Percentiles rank a stretch among this genome's conserved stretches.
Conservation (phyloP, 75 land plant genomes). For the Pinus albicaulis region DNA sequence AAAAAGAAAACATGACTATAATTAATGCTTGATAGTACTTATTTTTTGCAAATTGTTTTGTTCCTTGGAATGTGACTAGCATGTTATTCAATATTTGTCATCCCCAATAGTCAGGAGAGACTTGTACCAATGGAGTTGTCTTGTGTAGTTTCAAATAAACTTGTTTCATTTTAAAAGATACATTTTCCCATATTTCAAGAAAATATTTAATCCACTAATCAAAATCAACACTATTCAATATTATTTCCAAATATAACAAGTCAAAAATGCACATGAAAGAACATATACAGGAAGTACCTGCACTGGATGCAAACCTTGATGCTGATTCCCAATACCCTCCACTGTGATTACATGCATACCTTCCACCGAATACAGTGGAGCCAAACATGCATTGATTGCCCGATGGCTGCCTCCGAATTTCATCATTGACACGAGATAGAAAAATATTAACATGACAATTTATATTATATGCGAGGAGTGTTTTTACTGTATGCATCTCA, state of each 20-base stretch:
- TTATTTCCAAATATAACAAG: not conserved
- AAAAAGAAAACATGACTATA: not conserved
- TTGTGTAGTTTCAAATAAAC: not conserved
- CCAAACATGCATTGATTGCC: slow-evolving; percentile 94
- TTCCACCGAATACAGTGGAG: slow-evolving; percentile 95
- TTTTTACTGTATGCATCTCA: not conserved
- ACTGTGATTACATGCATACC: slow-evolving; percentile 99
- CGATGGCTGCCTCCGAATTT: slow-evolving; percentile 52
- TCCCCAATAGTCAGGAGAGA: not conserved
- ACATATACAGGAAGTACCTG: slow-evolving; percentile 49
- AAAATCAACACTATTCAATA: not conserved
- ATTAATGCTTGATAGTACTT: not conserved
- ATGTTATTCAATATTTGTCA: no score
- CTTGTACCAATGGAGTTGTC: not conserved
- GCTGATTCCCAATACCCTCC: slow-evolving; percentile 88
- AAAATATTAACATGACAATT: not conserved
- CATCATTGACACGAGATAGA: not conserved
- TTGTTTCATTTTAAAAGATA: not conserved
- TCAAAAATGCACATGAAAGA: not conserved
- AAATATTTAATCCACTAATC: not conserved
- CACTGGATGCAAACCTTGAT: slow-evolving; percentile 78
- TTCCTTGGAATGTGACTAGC: no score
- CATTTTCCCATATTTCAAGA: not conserved
- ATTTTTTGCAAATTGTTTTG: not conserved
- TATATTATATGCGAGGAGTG: not conserved